Conservation (phyloP, 2,329 filamentous ascomycete species). For the Periconia sp. region DNA sequence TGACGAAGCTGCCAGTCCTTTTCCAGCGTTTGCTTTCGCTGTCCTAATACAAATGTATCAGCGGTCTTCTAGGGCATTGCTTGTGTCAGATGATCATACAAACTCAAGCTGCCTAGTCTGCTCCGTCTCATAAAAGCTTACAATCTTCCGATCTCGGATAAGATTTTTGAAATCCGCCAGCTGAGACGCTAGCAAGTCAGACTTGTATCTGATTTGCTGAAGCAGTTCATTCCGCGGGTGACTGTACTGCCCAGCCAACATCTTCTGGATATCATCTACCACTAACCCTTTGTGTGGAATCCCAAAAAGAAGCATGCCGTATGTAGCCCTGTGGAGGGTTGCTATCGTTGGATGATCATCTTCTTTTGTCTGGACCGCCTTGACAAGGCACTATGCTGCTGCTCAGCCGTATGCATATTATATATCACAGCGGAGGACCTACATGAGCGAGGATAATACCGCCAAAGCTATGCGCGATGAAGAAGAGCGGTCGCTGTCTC, state of each 20-base stretch:
- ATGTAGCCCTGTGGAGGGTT: slow-evolving; percentile 11
- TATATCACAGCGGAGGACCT: slow-evolving; percentile 2
- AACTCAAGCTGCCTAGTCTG: slow-evolving; percentile 24
- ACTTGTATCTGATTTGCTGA: slow-evolving; percentile 6
- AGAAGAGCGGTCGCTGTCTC: slow-evolving; percentile 18
- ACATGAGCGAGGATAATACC: slow-evolving; percentile 34
- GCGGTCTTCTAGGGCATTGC: no score
- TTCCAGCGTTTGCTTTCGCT: slow-evolving; percentile 8
- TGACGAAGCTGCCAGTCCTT: slow-evolving; percentile 8
- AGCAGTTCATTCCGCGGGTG: slow-evolving; percentile 6
- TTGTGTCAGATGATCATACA: no score
- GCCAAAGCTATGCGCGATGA: slow-evolving; percentile 29
- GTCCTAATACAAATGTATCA: slow-evolving; percentile 4
- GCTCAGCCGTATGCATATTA: slow-evolving; percentile 3
- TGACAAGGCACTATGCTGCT: slow-evolving; percentile 9
- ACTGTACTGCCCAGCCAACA: slow-evolving; percentile 6
- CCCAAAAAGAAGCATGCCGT: slow-evolving; percentile 17
- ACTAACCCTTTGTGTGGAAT: slow-evolving; percentile 14
- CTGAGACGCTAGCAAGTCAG: slow-evolving; percentile 19
- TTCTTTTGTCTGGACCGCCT: slow-evolving; percentile 3
- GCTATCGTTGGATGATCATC: slow-evolving; percentile 7
- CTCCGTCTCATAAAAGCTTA: slow-evolving; percentile 35
- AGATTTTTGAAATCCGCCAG: slow-evolving; percentile 33
- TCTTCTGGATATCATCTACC: slow-evolving; percentile 13
- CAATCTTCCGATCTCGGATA: slow-evolving; percentile 31